Percentiles rank a stretch among this genome's conserved stretches.
Evolutionary conservation across 192 early-diverging fungal genomes (phyloP).

Genomic region (Phycomyces nitens): DNA sequence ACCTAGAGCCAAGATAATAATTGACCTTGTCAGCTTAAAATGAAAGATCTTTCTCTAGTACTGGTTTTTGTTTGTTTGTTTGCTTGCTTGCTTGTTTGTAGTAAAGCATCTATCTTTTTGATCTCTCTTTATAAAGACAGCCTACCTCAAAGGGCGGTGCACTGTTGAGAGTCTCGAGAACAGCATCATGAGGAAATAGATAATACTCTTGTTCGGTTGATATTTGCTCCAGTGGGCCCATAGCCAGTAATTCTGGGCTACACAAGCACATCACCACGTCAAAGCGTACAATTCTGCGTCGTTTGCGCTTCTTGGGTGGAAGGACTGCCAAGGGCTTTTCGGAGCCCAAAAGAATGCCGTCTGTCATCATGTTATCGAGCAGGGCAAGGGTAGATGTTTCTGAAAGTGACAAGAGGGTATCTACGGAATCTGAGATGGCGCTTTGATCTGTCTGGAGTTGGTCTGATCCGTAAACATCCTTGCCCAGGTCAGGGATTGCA

Average conservation of each 20-base stretch:
- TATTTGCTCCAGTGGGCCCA: conserved; percentile 2
- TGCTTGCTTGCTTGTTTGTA: too few species aligned
- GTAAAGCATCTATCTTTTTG: too few species aligned
- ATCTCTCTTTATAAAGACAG: background rate
- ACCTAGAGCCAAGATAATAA: background rate
- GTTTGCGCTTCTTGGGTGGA: conserved; percentile 16
- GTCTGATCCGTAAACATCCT: too few species aligned
- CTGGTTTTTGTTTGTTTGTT: background rate
- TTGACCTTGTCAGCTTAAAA: background rate
- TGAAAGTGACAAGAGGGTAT: conserved; percentile 12
- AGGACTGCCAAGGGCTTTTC: conserved; percentile 5
- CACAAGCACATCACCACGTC: conserved; percentile 18
- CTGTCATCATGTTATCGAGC: background rate
- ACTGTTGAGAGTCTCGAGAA: conserved; percentile 37
- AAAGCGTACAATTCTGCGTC: conserved; percentile 15
- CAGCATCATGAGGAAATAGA: conserved; percentile 50
- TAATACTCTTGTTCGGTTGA: conserved; percentile 17
- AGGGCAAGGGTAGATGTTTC: conserved; percentile 5
- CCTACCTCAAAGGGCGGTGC: conserved; percentile 23
- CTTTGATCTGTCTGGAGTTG: background rate
- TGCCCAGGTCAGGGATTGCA: too few species aligned
- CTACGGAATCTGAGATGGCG: background rate
- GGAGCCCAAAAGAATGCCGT: background rate
- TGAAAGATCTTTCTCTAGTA: too few species aligned
- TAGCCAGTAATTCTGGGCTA: conserved; percentile 2